phyloP scores from a whole-genome alignment of 306 rosid species.

The Glycine soja region DNA sequence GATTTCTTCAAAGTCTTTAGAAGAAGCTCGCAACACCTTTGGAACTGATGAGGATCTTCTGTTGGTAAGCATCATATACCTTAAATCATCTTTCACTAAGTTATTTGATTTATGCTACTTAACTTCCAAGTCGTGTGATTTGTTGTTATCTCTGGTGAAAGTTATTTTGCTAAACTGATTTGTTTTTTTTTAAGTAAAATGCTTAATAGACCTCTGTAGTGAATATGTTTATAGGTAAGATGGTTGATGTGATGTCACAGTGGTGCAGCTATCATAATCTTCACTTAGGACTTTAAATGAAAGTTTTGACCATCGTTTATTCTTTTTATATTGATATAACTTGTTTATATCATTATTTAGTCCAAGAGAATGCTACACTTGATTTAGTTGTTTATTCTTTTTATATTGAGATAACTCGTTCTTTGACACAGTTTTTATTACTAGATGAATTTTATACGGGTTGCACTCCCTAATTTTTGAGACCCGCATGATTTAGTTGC shows the following conservation, averaged over 20 bases:
- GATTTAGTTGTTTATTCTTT: too few species aligned
- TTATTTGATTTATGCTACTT: constrained; percentile 4
- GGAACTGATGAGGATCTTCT: constrained; percentile 99
- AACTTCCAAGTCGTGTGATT: background rate
- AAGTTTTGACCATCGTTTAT: background rate
- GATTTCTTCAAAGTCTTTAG: constrained; percentile 77
- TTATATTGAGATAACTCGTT: background rate
- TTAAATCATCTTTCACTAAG: constrained; percentile 19
- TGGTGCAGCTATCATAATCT: background rate
- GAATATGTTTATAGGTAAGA: background rate
- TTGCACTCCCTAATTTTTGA: background rate
- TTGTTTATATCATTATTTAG: constrained; percentile 13
- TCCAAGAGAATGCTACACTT: background rate
- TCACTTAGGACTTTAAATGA: constrained; percentile 28
- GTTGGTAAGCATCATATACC: constrained; percentile 63
- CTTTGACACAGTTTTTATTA: background rate
- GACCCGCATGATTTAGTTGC: background rate
- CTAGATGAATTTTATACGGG: background rate
- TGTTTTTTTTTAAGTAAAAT: background rate
- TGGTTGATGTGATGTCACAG: background rate
- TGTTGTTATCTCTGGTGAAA: too few species aligned
- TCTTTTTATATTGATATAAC: background rate
- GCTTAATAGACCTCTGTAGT: constrained; percentile 8
- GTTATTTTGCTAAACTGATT: constrained; percentile 2
- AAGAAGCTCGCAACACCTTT: constrained; percentile 90